Percentiles rank a stretch among this genome's conserved stretches.
These are phyloP conservation scores for Medicago lupulina DNA, from an alignment of 306 rosid species.

Conservation along the genomic window DNA sequence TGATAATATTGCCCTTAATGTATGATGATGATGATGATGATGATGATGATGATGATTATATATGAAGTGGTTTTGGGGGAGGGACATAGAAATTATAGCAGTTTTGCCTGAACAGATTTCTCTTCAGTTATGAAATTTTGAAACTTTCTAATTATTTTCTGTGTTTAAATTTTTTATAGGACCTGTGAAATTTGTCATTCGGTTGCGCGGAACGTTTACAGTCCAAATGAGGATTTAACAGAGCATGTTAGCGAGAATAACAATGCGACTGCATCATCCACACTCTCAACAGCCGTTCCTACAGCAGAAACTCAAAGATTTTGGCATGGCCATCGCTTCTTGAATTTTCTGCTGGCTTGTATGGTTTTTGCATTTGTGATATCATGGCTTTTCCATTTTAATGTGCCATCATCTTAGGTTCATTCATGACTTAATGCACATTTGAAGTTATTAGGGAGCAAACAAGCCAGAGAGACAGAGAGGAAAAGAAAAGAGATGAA, in stretches of 20 bases:
- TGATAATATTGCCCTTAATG: background rate
- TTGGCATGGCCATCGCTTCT: constrained; percentile 95
- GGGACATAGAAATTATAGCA: background rate
- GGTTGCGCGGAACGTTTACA: constrained; percentile 72
- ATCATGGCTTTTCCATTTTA: constrained; percentile 95
- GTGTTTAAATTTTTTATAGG: constrained; percentile 52
- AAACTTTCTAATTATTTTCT: constrained; percentile 7
- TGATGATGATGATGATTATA: background rate
- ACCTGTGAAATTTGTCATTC: constrained; percentile 95
- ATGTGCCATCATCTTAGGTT: constrained; percentile 62
- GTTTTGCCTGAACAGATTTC: constrained; percentile 2
- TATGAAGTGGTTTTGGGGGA: background rate
- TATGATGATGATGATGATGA: background rate
- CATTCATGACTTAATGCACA: constrained; percentile 17
- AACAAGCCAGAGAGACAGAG: background rate
- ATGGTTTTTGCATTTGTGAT: constrained; percentile 94
- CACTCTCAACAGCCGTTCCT: constrained; percentile 51
- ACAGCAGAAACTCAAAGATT: constrained; percentile 71
- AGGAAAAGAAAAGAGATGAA: constrained; percentile 9
- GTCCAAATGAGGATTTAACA: constrained; percentile 60
- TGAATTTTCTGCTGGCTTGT: constrained; percentile 90
- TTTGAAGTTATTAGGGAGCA: constrained; percentile 24
- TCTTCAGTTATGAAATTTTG: constrained; percentile 8
- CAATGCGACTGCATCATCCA: constrained; percentile 51
- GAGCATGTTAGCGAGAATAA: constrained; percentile 62